A percentile compares a stretch with the other conserved stretches of the same genome.
Conservation (phyloP, 2,329 filamentous ascomycete genomes). For the Xylaria sp. region DNA sequence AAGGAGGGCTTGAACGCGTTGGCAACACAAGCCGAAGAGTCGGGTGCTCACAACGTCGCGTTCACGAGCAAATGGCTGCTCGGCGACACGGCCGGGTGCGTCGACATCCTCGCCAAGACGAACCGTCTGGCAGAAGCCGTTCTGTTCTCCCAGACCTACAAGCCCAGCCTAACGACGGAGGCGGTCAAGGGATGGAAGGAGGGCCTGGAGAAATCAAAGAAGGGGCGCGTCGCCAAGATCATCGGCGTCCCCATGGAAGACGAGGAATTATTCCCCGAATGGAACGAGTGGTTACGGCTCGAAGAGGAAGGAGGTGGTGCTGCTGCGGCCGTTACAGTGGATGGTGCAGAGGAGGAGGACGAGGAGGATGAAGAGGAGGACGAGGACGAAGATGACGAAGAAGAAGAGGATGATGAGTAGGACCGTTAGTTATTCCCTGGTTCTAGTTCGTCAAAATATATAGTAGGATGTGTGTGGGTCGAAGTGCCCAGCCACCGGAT, state of each 20-base stretch:
- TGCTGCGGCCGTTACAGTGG: conserved; percentile 50
- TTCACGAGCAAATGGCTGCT: conserved; percentile 92
- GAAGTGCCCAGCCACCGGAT: too few species aligned
- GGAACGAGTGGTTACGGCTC: conserved; percentile 87
- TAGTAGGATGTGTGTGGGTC: too few species aligned
- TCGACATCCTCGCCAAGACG: conserved; percentile 81
- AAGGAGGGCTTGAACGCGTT: conserved; percentile 77
- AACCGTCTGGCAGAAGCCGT: conserved; percentile 85
- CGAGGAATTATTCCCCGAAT: conserved; percentile 92
- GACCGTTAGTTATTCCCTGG: too few species aligned
- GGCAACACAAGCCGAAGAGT: conserved; percentile 77
- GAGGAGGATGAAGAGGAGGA: conserved; percentile 22
- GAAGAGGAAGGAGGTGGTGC: conserved; percentile 74
- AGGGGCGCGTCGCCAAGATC: conserved; percentile 83
- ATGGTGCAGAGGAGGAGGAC: conserved; percentile 32
- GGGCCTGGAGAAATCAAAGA: conserved; percentile 83
- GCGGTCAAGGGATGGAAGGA: conserved; percentile 85
- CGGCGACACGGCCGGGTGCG: conserved; percentile 82
- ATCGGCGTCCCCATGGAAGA: conserved; percentile 85
- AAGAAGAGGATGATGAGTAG: conserved; percentile 38
- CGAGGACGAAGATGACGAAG: conserved; percentile 36
- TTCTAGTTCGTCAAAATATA: too few species aligned
- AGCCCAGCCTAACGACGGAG: conserved; percentile 76
- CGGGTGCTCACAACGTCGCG: conserved; percentile 88
- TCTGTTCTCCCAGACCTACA: conserved; percentile 94